Conservation (phyloP, 2,329 filamentous ascomycete species). For the Endoconidiophora polonica region DNA sequence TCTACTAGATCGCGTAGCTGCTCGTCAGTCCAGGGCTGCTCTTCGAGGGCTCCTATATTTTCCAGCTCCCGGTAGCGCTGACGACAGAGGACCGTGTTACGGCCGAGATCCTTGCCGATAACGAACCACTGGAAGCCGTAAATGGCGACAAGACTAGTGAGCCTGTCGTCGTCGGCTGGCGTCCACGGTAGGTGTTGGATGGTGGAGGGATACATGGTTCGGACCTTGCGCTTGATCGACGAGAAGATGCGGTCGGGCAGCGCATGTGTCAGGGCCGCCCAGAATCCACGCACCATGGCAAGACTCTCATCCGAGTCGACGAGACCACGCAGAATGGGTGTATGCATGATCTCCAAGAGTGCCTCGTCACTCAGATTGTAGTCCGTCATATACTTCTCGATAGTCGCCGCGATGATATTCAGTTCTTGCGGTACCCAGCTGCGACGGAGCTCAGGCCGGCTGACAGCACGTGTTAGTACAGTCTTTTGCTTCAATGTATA, state of each 20-base stretch:
- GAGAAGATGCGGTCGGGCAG: slow-evolving; percentile 5
- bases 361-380: slow-evolving; percentile 2
- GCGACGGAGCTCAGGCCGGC: background rate
- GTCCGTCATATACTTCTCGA: slow-evolving; percentile 1
- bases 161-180: slow-evolving; percentile 1
- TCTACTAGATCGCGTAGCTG: slow-evolving; percentile 4
- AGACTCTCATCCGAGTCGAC: slow-evolving; percentile 4
- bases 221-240: slow-evolving; percentile 6
- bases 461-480: background rate
- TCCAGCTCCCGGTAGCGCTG: slow-evolving; percentile 7
- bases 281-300: slow-evolving; percentile 1
- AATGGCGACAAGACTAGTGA: background rate
- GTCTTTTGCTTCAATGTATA: background rate
- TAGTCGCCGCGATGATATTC: background rate
- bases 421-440: slow-evolving; percentile 7
- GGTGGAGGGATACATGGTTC: slow-evolving; percentile 3
- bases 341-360: slow-evolving; percentile 6
- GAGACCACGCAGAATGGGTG: slow-evolving; percentile 9
- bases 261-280: background rate
- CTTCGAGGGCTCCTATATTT: background rate
- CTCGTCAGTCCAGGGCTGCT: slow-evolving; percentile 1
- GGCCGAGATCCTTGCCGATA: slow-evolving; percentile 2
- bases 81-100: slow-evolving; percentile 7
- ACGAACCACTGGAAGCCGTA: slow-evolving; percentile 7
- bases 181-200: slow-evolving; percentile 2